Conservation (phyloP, 2,329 filamentous ascomycete genomes). For the Byssochlamys sp. region DNA sequence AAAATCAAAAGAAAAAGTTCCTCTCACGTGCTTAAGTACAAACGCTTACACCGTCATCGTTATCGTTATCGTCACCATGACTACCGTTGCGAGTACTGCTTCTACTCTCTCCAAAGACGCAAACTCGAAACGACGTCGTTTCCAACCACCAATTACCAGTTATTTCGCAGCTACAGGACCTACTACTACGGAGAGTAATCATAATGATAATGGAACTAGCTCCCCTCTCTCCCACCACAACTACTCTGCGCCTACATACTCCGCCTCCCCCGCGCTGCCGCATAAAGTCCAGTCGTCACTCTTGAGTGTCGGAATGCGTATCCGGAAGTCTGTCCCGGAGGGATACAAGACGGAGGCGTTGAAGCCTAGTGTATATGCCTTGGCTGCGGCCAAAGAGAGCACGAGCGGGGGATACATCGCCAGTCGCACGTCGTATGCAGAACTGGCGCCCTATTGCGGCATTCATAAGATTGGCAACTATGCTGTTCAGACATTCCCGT, state of each 20-base stretch:
- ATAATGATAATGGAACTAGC: not conserved
- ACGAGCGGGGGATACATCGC: not conserved
- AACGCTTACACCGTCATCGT: not conserved
- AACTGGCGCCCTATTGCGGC: slow-evolving; percentile 72
- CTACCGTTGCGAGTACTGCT: slow-evolving; percentile 6
- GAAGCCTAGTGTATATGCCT: slow-evolving; percentile 16
- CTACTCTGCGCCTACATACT: slow-evolving; percentile 31
- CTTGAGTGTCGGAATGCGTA: slow-evolving; percentile 85
- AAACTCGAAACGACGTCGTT: slow-evolving; percentile 35
- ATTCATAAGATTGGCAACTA: slow-evolving; percentile 65
- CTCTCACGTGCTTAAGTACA: not conserved
- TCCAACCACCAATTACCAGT: slow-evolving; percentile 34
- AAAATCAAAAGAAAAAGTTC: not conserved
- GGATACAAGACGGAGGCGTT: slow-evolving; percentile 67
- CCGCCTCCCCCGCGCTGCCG: slow-evolving; percentile 47
- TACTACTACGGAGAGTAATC: slow-evolving; percentile 10
- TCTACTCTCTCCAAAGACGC: slow-evolving; percentile 11
- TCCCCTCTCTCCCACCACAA: slow-evolving; percentile 27
- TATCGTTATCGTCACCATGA: slow-evolving; percentile 9
- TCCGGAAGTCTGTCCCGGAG: slow-evolving; percentile 85
- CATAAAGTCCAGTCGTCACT: slow-evolving; percentile 66
- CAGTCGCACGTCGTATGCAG: slow-evolving; percentile 32
- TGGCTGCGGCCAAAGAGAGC: slow-evolving; percentile 3
- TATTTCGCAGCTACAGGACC: slow-evolving; percentile 23
- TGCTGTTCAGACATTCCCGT: slow-evolving; percentile 46